Base-by-base conservation (phyloP, 2,329 filamentous ascomycete species). In the Phialemonium atrogriseum region DNA sequence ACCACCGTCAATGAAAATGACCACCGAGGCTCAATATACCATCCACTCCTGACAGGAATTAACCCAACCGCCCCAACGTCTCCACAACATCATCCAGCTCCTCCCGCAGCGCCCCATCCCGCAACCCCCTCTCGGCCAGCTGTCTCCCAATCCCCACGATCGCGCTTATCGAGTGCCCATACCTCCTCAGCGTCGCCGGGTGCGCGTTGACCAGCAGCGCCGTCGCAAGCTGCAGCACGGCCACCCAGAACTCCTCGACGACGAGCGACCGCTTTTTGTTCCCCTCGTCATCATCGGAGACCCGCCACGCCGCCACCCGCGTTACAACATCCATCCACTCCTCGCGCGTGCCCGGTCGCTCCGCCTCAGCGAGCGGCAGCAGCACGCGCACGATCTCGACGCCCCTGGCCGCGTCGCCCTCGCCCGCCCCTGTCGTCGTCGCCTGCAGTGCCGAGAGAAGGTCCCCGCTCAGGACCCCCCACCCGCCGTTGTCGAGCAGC, bases 291-390 rank as follows among this genome's bases (percentile, higher is more conserved):
- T 45, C 41, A 34, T 55, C 45, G 9, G 65, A 54, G 1, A 60
- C 47, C 25, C 62, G 46, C 62, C 64, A 69, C 4, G 62, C 66
- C 2, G 73, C 66, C 1, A 70, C 61, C 1, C 50, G 48, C 3
- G 66, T 73, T 20, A 78, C 59, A 7, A 70, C 40, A 20, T 62
- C 58, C 63, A 79, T 70, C 73, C 75, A 78, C 3, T 62, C 60
- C 41, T 77, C 72, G 6, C 57, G 53, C 7, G 62, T 59, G 11
- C 59, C 60, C 0, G 54, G 50, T 1, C 49, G 47, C 40, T 67
- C 62, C 20, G 56, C 51, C 44, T 77, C 71, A 2, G 63, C 59
- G 6, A 77, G 49, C 2, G 62, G 59, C 10, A 76, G 55, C 5
- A 81, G 54, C 2, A 77, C 52, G 2, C 72, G 63, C 9, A 77